Conservation (phyloP, 306 rosid species). For the Citrullus colocynthis region DNA sequence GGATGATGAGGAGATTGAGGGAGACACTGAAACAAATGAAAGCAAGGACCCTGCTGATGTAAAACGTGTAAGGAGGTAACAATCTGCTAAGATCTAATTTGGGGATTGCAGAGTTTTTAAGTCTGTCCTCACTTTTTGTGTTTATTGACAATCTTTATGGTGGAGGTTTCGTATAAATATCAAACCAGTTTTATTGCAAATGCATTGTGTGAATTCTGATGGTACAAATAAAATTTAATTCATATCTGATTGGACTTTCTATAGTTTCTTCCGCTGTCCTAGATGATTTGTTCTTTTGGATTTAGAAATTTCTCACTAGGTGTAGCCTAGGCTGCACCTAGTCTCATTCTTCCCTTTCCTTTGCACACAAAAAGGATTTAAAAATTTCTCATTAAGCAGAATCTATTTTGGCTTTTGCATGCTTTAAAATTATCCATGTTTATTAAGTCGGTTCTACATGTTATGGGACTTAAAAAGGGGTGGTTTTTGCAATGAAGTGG, state of each 20-base stretch:
- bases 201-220: background rate
- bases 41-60: conserved; percentile 57
- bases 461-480: background rate
- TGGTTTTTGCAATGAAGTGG: background rate
- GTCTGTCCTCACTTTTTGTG: background rate
- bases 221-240: background rate
- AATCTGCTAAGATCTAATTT: background rate
- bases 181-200: background rate
- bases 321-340: too few species aligned
- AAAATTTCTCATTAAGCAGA: background rate
- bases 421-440: background rate
- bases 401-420: background rate
- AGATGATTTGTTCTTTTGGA: background rate
- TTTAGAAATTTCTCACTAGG: background rate
- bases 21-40: conserved; percentile 50
- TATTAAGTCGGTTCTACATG: background rate
- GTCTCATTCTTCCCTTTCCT: too few species aligned
- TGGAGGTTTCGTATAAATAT: background rate
- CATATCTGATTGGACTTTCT: background rate
- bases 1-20: conserved; percentile 79
- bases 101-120: background rate
- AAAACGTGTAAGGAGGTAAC: conserved; percentile 90
- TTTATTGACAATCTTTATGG: background rate
- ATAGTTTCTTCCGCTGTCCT: background rate
- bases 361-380: background rate